Conservation (phyloP, 2,329 filamentous ascomycete genomes). For the Aureobasidium leucospermi region DNA sequence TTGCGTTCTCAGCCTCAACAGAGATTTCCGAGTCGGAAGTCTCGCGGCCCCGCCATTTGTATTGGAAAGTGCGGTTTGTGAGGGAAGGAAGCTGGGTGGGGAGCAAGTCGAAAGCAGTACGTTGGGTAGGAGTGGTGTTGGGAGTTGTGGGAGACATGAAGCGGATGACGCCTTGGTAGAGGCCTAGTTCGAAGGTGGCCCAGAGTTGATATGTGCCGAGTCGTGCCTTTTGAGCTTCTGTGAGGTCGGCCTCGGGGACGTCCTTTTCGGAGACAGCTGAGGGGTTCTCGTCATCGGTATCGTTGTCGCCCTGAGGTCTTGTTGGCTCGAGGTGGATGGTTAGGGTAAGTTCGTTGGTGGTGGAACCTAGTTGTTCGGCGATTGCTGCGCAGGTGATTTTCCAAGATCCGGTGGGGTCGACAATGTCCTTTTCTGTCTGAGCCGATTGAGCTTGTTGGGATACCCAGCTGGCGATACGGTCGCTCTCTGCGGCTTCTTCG, state of each 20-base stretch:
- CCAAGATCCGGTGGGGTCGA: slow-evolving; percentile 1
- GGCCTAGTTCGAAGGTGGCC: slow-evolving; percentile 3
- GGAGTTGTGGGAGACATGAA: slow-evolving; percentile 2
- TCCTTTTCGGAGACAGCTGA: not conserved
- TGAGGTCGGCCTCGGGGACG: not conserved
- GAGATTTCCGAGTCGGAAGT: not conserved
- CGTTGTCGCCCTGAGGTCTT: slow-evolving; percentile 3
- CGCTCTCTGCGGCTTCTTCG: not conserved
- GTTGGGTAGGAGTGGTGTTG: not conserved
- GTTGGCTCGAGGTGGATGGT: not conserved
- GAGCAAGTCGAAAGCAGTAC: not conserved
- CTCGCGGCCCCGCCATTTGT: slow-evolving; percentile 8
- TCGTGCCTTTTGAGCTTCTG: not conserved
- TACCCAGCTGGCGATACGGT: slow-evolving; percentile 4
- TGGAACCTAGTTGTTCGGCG: not conserved
- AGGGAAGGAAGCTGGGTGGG: not conserved
- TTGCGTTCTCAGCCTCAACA: not conserved
- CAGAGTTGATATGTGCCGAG: slow-evolving; percentile 2
- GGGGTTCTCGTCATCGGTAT: not conserved
- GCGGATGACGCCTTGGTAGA: slow-evolving; percentile 2
- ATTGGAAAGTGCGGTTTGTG: slow-evolving; percentile 9
- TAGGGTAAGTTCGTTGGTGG: not conserved
- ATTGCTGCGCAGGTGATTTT: slow-evolving; percentile 2
- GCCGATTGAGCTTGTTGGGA: not conserved
- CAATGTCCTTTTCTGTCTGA: not conserved